phyloP scores from a whole-genome alignment of 2,329 filamentous ascomycete species.

The Penicillium corylophilum region DNA sequence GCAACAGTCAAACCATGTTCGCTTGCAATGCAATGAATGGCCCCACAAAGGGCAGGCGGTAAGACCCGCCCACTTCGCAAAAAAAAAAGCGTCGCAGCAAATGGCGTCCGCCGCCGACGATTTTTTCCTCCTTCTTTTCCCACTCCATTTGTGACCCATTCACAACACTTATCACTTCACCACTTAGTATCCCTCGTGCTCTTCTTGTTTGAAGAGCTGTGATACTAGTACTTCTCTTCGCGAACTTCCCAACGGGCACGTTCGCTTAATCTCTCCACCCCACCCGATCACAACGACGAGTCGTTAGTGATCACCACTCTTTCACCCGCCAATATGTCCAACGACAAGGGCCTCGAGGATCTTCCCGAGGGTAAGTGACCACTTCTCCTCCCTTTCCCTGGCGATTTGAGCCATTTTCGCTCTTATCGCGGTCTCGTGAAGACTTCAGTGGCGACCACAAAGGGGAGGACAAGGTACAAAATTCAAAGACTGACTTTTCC shows the following conservation, averaged over 20 bases:
- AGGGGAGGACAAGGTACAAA: slow-evolving; percentile 7
- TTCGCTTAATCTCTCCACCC: slow-evolving; percentile 35
- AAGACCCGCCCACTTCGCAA: slow-evolving; percentile 11
- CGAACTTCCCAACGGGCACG: slow-evolving; percentile 30
- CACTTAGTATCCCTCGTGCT: slow-evolving; percentile 32
- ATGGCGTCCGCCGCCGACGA: slow-evolving; percentile 20
- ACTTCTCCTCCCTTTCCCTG: slow-evolving; percentile 6
- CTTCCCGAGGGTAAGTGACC: slow-evolving; percentile 81
- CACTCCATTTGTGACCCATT: slow-evolving; percentile 23
- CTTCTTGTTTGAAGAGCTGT: slow-evolving; percentile 36
- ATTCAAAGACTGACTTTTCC: slow-evolving; percentile 15
- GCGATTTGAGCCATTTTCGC: slow-evolving; percentile 7
- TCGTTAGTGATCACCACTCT: slow-evolving; percentile 66
- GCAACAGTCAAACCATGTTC: slow-evolving; percentile 4
- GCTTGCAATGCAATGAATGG: slow-evolving; percentile 15
- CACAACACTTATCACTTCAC: slow-evolving; percentile 16
- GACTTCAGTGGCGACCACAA: slow-evolving; percentile 9
- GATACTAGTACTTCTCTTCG: slow-evolving; percentile 34
- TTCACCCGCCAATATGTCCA: slow-evolving; percentile 85
- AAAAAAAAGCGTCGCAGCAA: slow-evolving; percentile 27
- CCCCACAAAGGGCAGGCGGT: slow-evolving; percentile 18
- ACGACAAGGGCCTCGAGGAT: slow-evolving; percentile 97
- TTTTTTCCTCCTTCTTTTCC: slow-evolving; percentile 27
- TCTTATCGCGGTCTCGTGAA: slow-evolving; percentile 1
- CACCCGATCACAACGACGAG: slow-evolving; percentile 65